Evolutionary conservation across 2,329 filamentous ascomycete species (phyloP), one percentile per base, ranked within the genome.

Genomic region (Colletotrichum endophyticum): DNA sequence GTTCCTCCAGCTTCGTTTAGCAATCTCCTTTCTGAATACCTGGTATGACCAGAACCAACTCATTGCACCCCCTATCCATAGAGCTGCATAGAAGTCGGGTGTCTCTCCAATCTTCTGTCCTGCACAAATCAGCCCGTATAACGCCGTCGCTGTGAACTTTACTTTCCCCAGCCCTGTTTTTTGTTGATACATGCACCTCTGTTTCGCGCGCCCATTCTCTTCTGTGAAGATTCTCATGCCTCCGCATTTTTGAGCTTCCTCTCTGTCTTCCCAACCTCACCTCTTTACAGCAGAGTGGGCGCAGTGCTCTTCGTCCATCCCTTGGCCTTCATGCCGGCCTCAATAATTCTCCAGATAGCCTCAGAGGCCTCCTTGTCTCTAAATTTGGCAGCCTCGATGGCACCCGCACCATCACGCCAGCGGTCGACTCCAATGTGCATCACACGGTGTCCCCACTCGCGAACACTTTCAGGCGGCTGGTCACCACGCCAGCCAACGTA

Each of bases 401-500:
- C 85, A 30, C 83, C 82, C 4, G 82, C 83, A 16, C 88, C 88
- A 61, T 90, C 88, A 56, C 92, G 93, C 92, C 94, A 98, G 81
- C 96, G 94, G 82, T 99, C 97, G n/a, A 99, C 91, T 66, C 92
- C 91, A 68, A 94, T 94, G 57, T 91, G 92, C 81, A 95, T 86
- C 27, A 99, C 96, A 57, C 95, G 94, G 77, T 96, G 92, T 2
- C 97, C 96, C 95, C 96, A 98, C 68, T 92, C 92, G 79, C 92
- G 93, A 49, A 99, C 93, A 57, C 92, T 93, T 70, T 94, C 91
- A 2, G 97, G 97, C 5, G 93, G 86, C 78, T 92, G 90, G 82
- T 99, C 96, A 66, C 95, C 96, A 77, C 94, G 92, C 95, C 96
- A 99, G 5, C 97, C 97, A 3, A 99, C 93, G 82, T 95, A 98